A percentile compares a stretch with the other conserved stretches of the same genome.
Evolutionary conservation across 306 rosid genomes (phyloP).

Genomic region (Vigna unguiculata): DNA sequence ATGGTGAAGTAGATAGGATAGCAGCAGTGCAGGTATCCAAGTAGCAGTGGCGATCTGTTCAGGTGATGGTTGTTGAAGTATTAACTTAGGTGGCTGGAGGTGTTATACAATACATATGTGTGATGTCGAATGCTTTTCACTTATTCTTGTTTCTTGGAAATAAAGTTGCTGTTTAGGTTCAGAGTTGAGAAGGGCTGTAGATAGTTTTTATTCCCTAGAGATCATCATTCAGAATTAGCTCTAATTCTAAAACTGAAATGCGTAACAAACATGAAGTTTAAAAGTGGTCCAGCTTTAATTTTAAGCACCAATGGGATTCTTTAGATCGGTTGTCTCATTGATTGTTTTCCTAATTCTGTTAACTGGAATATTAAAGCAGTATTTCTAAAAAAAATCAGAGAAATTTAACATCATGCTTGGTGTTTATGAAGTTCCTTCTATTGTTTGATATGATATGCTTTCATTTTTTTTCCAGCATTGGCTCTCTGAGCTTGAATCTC

Average conservation of each 20-base stretch:
- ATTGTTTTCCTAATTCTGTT: constrained; percentile 20
- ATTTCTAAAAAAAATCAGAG: background rate
- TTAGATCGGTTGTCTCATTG: constrained; percentile 10
- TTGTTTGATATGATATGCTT: constrained; percentile 16
- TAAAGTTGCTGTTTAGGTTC: background rate
- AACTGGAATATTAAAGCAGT: background rate
- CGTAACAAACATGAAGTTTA: constrained; percentile 8
- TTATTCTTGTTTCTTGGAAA: constrained; percentile 10
- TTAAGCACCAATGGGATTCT: background rate
- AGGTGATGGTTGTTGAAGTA: constrained; percentile 21
- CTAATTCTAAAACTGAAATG: background rate
- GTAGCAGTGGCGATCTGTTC: background rate
- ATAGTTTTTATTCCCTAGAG: constrained; percentile 16
- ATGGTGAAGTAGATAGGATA: background rate
- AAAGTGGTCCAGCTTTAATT: constrained; percentile 5
- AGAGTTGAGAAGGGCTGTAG: constrained; percentile 18
- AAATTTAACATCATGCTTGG: constrained; percentile 10
- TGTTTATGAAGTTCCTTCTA: constrained; percentile 10
- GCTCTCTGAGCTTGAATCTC: constrained; percentile 3
- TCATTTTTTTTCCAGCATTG: background rate
- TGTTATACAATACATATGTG: background rate
- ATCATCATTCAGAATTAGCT: constrained; percentile 8
- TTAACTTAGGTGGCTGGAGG: constrained; percentile 11
- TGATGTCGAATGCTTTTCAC: constrained; percentile 4
- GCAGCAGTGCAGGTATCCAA: background rate